Conservation (phyloP, 2,329 filamentous ascomycete species). For the Scopulariopsis brevicaulis region DNA sequence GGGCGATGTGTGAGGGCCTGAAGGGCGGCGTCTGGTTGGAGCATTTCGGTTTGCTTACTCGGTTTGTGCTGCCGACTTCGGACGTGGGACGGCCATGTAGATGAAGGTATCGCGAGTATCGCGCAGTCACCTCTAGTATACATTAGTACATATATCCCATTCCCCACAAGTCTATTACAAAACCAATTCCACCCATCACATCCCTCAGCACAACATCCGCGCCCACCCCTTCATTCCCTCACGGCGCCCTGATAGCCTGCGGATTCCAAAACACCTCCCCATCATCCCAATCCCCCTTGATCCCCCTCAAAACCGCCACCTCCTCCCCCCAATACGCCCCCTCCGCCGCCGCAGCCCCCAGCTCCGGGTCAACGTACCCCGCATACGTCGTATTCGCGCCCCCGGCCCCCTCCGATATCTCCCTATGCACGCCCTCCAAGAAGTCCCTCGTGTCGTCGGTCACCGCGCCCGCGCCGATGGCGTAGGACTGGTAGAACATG, state of each 20-base stretch:
- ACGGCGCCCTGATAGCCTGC: conserved; percentile 30
- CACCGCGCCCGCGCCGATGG: conserved; percentile 34
- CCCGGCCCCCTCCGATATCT: conserved; percentile 19
- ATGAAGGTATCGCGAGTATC: no score
- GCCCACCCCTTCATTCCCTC: not conserved
- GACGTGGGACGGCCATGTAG: no score
- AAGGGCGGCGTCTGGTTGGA: no score
- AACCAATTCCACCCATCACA: no score
- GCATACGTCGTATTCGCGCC: conserved; percentile 42
- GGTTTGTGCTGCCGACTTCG: no score
- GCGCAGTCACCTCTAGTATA: no score
- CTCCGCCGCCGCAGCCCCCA: conserved; percentile 30
- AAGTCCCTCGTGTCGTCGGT: conserved; percentile 35
- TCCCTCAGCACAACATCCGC: not conserved
- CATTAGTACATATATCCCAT: no score
- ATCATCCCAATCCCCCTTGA: conserved; percentile 43
- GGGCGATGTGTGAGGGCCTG: no score
- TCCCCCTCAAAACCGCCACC: conserved; percentile 27
- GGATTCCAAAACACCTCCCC: conserved; percentile 45
- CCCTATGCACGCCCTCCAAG: conserved; percentile 36
- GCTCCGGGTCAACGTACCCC: conserved; percentile 47
- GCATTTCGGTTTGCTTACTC: no score
- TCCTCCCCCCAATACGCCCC: conserved; percentile 44
- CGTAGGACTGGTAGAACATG: conserved; percentile 54
- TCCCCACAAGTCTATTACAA: no score